A percentile compares a stretch with the other conserved stretches of the same genome.
These are phyloP conservation scores for Candida sakaeoensis DNA, from an alignment of 805 yeast genomes.

Conservation along the genomic window DNA sequence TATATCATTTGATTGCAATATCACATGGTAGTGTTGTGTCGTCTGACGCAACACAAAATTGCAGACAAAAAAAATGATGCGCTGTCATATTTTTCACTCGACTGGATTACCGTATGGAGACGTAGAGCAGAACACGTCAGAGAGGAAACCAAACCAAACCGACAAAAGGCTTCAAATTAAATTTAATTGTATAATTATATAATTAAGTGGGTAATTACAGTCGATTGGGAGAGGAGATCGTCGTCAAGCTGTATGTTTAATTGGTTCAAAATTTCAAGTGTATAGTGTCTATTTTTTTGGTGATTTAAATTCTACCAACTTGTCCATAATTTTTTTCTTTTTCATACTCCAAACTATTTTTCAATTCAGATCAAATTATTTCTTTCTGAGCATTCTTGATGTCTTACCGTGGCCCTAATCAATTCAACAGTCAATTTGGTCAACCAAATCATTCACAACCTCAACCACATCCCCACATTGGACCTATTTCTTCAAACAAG, in stretches of 20 bases:
- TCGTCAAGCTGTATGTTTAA: background rate
- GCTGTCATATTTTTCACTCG: slow-evolving; percentile 4
- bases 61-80: slow-evolving; percentile 2
- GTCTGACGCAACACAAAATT: background rate
- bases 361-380: background rate
- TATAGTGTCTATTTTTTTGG: background rate
- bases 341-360: background rate
- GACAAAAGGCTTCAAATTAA: no score
- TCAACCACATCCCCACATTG: slow-evolving; percentile 20
- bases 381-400: slow-evolving; percentile 13
- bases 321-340: background rate
- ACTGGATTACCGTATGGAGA: no score
- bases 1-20: no score
- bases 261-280: background rate
- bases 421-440: slow-evolving; percentile 37
- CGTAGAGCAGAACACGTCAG: no score
- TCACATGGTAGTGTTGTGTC: slow-evolving; percentile 4
- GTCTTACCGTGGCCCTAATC: slow-evolving; percentile 45
- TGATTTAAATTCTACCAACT: background rate
- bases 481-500: slow-evolving; percentile 28
- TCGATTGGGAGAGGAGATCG: no score
- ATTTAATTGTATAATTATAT: background rate
- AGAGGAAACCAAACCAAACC: no score
- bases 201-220: no score
- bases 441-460: slow-evolving; percentile 8